Conservation (phyloP, 257 asterid species). For the Penstemon newberryi region DNA sequence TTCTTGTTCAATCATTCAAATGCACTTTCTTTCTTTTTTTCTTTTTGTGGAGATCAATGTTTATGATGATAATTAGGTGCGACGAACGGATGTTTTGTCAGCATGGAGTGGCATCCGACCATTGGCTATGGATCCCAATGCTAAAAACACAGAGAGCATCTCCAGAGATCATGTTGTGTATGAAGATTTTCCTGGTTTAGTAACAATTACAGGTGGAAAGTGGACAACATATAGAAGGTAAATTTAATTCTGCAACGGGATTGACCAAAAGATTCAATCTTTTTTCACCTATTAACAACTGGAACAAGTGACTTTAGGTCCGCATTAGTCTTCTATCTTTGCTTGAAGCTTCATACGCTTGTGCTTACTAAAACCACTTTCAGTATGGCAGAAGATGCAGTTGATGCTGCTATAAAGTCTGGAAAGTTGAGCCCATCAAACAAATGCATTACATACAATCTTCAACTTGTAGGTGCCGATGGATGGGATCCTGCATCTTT, state of each 20-base stretch:
- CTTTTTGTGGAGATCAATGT: constrained; percentile 30
- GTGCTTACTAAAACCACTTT: constrained; percentile 33
- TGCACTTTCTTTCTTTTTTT: background rate
- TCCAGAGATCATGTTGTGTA: constrained; percentile 90
- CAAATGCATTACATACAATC: constrained; percentile 62
- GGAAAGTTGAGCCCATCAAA: constrained; percentile 76
- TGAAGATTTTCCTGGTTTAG: constrained; percentile 92
- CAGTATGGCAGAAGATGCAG: constrained; percentile 99
- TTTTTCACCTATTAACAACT: constrained; percentile 2
- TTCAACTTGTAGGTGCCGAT: constrained; percentile 85
- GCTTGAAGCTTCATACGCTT: constrained; percentile 20
- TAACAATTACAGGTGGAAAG: constrained; percentile 96
- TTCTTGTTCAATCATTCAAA: background rate
- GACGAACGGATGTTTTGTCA: constrained; percentile 86
- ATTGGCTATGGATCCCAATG: constrained; percentile 88
- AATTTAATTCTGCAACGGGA: background rate
- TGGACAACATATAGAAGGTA: constrained; percentile 99
- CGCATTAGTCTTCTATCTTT: constrained; percentile 12
- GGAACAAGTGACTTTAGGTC: constrained; percentile 10
- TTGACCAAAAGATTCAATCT: background rate
- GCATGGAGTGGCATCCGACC: constrained; percentile 99
- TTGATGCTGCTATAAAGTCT: constrained; percentile 75
- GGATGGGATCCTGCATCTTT: constrained; percentile 98
- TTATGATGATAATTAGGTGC: constrained; percentile 52
- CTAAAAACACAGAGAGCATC: constrained; percentile 86